Evolutionary conservation across 208 protist species (phyloP), one percentile per base, ranked within the genome.

Genomic region (Phytomonas francai): DNA sequence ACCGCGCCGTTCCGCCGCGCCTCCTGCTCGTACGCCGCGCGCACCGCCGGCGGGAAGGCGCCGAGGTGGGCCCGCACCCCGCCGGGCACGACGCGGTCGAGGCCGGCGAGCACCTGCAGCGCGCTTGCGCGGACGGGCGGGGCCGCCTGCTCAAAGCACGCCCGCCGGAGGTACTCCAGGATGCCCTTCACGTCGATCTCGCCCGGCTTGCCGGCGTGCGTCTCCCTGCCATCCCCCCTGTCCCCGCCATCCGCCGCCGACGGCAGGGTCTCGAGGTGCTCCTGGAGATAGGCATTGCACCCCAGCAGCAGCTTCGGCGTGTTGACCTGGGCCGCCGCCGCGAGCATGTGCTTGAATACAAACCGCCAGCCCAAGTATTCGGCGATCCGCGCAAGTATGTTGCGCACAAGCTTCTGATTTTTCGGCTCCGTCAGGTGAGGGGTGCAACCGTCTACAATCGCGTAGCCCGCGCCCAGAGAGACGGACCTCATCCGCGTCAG

Each of bases 241-340:
- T 78, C 74, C 60, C 68, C 68, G 45, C 36, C 73, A 45, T 73
- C 74, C 45, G 69, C 27, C 34, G 71, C 59, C 32, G 61, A 70
- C 63, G 65, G 74, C 36, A 78, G 34, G 62, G 51, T 58, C 65
- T 81, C 72, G 28, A 91, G 65, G 19, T 84, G 63, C 36, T 84
- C 72, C 12, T 59, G 65, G 36, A 92, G 77, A 33, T 81, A 87
- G 68, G 89, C 90, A 69, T 89, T 91, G 57, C 76, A 74, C 61
- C 92, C 87, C 68, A 87, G 78, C n/a, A 89, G 31, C 25, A 93
- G 74, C 70, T 84, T 87, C 27, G 84, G 82, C 27, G 84, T 91
- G 65, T 91, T 83, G 28, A 81, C 62, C 65, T 78, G 59, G 25
- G 70, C 57, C 30, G 80, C 72, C 5, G 73, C 77, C 25, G 73